phyloP scores from a whole-genome alignment of 2,329 filamentous ascomycete species.

The Aspergillus felis region DNA sequence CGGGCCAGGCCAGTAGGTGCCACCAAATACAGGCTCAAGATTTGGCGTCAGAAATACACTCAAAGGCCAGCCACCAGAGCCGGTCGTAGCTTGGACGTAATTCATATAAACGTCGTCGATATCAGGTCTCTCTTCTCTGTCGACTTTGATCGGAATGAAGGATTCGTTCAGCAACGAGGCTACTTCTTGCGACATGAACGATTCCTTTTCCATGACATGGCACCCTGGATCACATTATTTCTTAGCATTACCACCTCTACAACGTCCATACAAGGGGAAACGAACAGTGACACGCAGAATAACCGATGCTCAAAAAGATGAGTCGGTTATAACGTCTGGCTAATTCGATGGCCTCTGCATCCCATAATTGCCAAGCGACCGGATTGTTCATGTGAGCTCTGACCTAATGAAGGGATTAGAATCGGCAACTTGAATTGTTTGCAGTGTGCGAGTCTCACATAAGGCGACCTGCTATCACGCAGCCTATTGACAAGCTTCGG shows the following conservation, averaged over 20 bases:
- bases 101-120: constrained; percentile 98
- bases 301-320: constrained; percentile 91
- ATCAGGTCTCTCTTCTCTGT: constrained; percentile 89
- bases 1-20: constrained; percentile 91
- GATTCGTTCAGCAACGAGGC: constrained; percentile 76
- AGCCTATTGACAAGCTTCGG: constrained; percentile 53
- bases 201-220: constrained; percentile 89
- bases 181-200: constrained; percentile 78
- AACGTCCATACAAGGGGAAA: constrained; percentile 11
- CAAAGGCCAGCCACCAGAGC: constrained; percentile 86
- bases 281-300: constrained; percentile 91
- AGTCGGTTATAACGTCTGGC: constrained; percentile 80
- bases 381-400: constrained; percentile 73
- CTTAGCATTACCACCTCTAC: background rate
- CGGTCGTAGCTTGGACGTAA: constrained; percentile 90
- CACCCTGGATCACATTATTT: constrained; percentile 54
- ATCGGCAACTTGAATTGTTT: background rate
- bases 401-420: constrained; percentile 45
- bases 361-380: constrained; percentile 89
- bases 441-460: constrained; percentile 47
- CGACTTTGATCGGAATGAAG: constrained; percentile 89
- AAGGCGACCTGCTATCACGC: constrained; percentile 61
- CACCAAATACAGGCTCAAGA: constrained; percentile 89
- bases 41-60: constrained; percentile 96
- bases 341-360: constrained; percentile 68